A percentile compares a stretch with the other conserved stretches of the same genome.
Evolutionary conservation across 2,329 filamentous ascomycete species (phyloP).

Genomic region (Ceratocystis colombiana): DNA sequence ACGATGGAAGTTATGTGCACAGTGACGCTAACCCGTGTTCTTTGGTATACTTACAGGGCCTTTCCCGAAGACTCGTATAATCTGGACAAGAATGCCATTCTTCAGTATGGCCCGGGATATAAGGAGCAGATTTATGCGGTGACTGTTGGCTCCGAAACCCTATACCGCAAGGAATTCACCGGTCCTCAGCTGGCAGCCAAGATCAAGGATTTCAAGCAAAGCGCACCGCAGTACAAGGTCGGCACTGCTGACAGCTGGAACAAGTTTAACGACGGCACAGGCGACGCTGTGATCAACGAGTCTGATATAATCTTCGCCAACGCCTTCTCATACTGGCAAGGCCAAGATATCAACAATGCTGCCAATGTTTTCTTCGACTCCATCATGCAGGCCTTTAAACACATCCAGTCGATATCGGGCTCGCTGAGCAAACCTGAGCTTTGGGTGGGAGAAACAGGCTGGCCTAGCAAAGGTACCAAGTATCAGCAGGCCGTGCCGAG

Average conservation of each 20-base stretch:
- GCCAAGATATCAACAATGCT: conserved; percentile 44
- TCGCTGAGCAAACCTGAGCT: conserved; percentile 45
- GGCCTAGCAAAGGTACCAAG: conserved; percentile 54
- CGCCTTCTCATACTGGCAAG: conserved; percentile 66
- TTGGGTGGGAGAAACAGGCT: conserved; percentile 59
- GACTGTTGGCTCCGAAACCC: conserved; percentile 59
- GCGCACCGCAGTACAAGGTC: conserved; percentile 46
- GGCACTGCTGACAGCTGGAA: conserved; percentile 67
- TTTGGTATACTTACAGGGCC: conserved; percentile 37
- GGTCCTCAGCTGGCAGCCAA: conserved; percentile 49
- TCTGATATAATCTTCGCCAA: conserved; percentile 55
- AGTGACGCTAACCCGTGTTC: not conserved
- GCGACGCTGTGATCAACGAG: conserved; percentile 50
- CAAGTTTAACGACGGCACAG: conserved; percentile 58
- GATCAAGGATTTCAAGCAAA: conserved; percentile 51
- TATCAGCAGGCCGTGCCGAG: conserved; percentile 53
- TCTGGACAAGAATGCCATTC: conserved; percentile 46
- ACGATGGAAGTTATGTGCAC: not conserved
- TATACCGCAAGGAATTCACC: conserved; percentile 60
- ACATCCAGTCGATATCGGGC: conserved; percentile 50
- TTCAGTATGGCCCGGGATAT: conserved; percentile 38
- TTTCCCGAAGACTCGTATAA: conserved; percentile 53
- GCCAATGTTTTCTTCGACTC: conserved; percentile 57
- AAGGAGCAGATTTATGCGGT: conserved; percentile 54
- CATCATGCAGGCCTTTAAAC: conserved; percentile 52